phyloP scores from a whole-genome alignment of 2,329 filamentous ascomycete genomes.

The Hypoxylon sp. region DNA sequence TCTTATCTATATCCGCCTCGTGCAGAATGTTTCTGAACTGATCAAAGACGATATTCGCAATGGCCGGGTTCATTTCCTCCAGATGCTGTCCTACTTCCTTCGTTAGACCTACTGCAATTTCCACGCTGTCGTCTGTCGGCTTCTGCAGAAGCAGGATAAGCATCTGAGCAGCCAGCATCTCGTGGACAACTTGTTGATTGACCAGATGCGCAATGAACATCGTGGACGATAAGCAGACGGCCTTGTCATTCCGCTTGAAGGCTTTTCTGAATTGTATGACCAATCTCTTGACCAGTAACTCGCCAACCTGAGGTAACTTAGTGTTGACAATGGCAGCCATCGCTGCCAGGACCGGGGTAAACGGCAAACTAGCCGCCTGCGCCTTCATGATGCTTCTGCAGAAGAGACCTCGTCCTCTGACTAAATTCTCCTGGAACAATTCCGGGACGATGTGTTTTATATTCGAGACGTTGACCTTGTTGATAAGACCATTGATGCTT shows the following conservation, averaged over 20 bases:
- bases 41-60: slow-evolving; percentile 92
- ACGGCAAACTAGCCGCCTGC: slow-evolving; percentile 93
- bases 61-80: slow-evolving; percentile 93
- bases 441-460: slow-evolving; percentile 98
- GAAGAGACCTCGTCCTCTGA: slow-evolving; percentile 92
- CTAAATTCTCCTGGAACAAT: slow-evolving; percentile 92
- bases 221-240: slow-evolving; percentile 91
- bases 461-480: slow-evolving; percentile 98
- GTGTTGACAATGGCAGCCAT: slow-evolving; percentile 98
- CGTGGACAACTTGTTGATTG: slow-evolving; percentile 96
- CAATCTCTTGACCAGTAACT: slow-evolving; percentile 86
- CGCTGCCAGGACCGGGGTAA: slow-evolving; percentile 95
- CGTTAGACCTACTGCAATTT: slow-evolving; percentile 95
- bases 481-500: slow-evolving; percentile 98
- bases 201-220: slow-evolving; percentile 96
- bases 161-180: slow-evolving; percentile 94
- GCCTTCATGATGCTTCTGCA: slow-evolving; percentile 99
- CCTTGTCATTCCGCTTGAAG: slow-evolving; percentile 96
- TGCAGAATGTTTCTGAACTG: slow-evolving; percentile 96
- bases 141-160: slow-evolving; percentile 92
- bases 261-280: slow-evolving; percentile 95
- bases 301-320: slow-evolving; percentile 94
- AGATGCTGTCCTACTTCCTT: slow-evolving; percentile 94
- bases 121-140: slow-evolving; percentile 96
- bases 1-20: slow-evolving; percentile 96